Evolutionary conservation across 257 asterid species (phyloP).

Genomic region (Nicotiana noctiflora): DNA sequence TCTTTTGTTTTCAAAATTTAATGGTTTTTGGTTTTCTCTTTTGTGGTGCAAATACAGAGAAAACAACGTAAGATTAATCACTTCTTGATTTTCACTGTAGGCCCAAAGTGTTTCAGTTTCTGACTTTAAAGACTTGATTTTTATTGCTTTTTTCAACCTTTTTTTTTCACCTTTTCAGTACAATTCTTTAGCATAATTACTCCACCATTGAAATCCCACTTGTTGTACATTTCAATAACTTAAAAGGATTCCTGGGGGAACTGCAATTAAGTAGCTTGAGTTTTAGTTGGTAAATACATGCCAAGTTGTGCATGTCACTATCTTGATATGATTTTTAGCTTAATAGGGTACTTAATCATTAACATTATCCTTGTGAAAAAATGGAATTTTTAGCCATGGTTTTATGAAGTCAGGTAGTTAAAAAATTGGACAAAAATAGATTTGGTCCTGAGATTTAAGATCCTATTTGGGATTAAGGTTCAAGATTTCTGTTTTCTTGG

Average conservation of each 20-base stretch:
- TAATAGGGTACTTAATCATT: neutral
- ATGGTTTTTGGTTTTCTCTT: neutral
- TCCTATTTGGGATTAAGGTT: neutral
- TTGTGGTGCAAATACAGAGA: neutral
- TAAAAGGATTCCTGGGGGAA: neutral
- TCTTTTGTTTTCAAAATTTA: constrained; percentile 2
- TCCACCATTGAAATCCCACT: constrained; percentile 3
- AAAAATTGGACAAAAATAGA: neutral
- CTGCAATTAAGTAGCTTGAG: neutral
- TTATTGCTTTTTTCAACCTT: constrained; percentile 3
- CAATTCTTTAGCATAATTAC: constrained; percentile 2
- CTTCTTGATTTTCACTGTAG: neutral
- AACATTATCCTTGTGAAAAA: neutral
- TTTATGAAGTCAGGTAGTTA: neutral
- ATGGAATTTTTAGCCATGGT: neutral
- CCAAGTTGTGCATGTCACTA: neutral
- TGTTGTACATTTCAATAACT: neutral
- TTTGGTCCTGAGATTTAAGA: neutral
- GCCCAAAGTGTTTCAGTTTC: neutral
- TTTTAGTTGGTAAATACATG: neutral
- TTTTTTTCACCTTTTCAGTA: neutral
- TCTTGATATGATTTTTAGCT: neutral
- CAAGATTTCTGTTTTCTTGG: neutral
- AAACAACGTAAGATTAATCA: neutral
- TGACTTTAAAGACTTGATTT: neutral